These are phyloP conservation scores for Limnomonas spitsbergensis DNA, from an alignment of 139 green algal species.

Conservation along the genomic window DNA sequence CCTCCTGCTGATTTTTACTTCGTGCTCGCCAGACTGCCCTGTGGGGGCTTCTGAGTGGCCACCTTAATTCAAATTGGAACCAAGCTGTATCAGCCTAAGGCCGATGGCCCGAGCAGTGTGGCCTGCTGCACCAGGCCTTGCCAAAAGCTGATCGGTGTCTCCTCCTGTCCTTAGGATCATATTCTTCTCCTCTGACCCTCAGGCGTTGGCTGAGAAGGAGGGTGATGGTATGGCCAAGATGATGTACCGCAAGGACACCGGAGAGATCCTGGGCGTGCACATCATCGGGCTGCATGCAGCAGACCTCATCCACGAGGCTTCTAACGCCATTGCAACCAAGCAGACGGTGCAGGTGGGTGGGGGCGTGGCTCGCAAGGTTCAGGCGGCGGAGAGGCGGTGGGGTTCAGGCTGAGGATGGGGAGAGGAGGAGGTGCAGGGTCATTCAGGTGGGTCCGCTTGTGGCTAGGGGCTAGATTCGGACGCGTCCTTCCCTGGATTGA, in stretches of 20 bases:
- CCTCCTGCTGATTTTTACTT: too few species aligned
- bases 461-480: too few species aligned
- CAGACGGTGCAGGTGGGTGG: constrained; percentile 67
- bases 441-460: too few species aligned
- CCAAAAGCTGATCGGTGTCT: too few species aligned
- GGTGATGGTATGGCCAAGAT: constrained; percentile 97
- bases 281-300: constrained; percentile 95
- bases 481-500: too few species aligned
- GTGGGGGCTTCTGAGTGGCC: too few species aligned
- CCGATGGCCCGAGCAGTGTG: too few species aligned
- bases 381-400: background rate
- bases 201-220: constrained; percentile 96
- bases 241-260: constrained; percentile 83
- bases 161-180: background rate
- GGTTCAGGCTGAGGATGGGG: constrained; percentile 31
- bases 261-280: constrained; percentile 94
- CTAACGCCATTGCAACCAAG: constrained; percentile 88
- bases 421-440: too few species aligned
- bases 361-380: background rate
- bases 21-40: too few species aligned
- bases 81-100: too few species aligned
- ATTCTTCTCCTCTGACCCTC: background rate
- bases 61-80: too few species aligned
- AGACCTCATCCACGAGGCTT: constrained; percentile 99
- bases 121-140: too few species aligned